A percentile compares a stretch with the other conserved stretches of the same genome.
These are phyloP conservation scores for Mariannaea elegans DNA, from an alignment of 2,329 filamentous ascomycete species.

Conservation along the genomic window DNA sequence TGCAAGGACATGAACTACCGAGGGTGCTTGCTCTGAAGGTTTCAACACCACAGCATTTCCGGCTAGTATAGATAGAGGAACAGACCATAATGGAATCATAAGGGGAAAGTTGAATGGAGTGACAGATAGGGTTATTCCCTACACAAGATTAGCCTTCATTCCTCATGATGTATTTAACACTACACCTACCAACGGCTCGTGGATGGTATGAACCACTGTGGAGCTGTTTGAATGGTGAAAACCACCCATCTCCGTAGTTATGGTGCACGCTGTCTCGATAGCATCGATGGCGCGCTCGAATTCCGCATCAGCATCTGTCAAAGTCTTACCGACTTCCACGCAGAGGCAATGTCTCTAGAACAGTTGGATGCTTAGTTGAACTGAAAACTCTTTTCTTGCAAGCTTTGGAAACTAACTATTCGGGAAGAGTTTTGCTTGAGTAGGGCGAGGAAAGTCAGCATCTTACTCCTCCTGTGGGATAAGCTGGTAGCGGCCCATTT, in stretches of 20 bases:
- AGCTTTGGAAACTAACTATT: too few species aligned
- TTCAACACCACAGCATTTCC: constrained; percentile 32
- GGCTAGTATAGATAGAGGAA: constrained; percentile 24
- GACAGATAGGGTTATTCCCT: constrained; percentile 21
- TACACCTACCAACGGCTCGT: too few species aligned
- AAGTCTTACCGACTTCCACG: not conserved
- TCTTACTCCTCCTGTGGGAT: too few species aligned
- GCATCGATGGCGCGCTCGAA: not conserved
- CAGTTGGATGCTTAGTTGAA: not conserved
- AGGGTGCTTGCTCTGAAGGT: constrained; percentile 66
- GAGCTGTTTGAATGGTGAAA: too few species aligned
- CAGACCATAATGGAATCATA: constrained; percentile 33
- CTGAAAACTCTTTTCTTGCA: too few species aligned
- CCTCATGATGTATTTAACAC: too few species aligned
- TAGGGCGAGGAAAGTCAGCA: too few species aligned
- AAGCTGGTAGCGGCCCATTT: too few species aligned
- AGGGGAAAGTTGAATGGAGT: constrained; percentile 30
- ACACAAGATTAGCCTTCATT: not conserved
- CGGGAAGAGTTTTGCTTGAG: too few species aligned
- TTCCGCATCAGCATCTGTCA: not conserved
- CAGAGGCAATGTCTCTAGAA: not conserved
- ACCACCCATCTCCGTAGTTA: too few species aligned
- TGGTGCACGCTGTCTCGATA: too few species aligned
- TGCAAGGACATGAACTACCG: constrained; percentile 68
- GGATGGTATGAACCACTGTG: too few species aligned